phyloP scores from a whole-genome alignment of 805 yeast genomes.

The Candida morakotiae region DNA sequence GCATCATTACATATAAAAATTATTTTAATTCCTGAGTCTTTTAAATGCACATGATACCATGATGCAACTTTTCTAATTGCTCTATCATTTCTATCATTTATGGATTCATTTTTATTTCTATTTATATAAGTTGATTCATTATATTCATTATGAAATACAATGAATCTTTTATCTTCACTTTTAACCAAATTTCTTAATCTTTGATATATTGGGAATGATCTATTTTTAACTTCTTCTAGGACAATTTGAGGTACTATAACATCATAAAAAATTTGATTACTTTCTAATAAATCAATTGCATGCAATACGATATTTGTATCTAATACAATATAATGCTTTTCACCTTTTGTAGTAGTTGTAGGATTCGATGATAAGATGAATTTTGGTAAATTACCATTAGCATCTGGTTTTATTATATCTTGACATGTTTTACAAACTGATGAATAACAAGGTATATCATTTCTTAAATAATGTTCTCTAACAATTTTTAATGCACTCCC shows the following conservation, averaged over 20 bases:
- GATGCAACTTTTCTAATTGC: conserved; percentile 73
- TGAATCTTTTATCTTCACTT: conserved; percentile 74
- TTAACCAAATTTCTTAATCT: conserved; percentile 75
- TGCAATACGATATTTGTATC: conserved; percentile 87
- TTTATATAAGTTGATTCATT: conserved; percentile 62
- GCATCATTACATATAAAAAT: conserved; percentile 76
- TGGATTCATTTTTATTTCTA: conserved; percentile 62
- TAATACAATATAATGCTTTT: conserved; percentile 75
- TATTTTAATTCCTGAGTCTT: conserved; percentile 37
- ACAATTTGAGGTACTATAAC: conserved; percentile 95
- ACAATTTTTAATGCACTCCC: conserved; percentile 91
- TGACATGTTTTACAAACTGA: conserved; percentile 62
- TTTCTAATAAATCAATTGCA: conserved; percentile 88
- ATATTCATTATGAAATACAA: conserved; percentile 93
- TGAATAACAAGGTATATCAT: conserved; percentile 90
- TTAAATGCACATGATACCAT: conserved; percentile 71
- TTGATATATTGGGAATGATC: conserved; percentile 83
- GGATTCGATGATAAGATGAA: conserved; percentile 69
- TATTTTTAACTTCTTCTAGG: conserved; percentile 85
- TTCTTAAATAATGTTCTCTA: conserved; percentile 88
- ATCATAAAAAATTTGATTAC: conserved; percentile 70
- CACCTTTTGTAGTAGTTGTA: conserved; percentile 40
- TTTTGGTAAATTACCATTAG: conserved; percentile 61
- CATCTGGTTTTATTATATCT: conserved; percentile 51
- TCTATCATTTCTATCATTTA: conserved; percentile 88